Evolutionary conservation across 2,329 filamentous ascomycete genomes (phyloP).

Genomic region (Byssoonygena ceratinophila): DNA sequence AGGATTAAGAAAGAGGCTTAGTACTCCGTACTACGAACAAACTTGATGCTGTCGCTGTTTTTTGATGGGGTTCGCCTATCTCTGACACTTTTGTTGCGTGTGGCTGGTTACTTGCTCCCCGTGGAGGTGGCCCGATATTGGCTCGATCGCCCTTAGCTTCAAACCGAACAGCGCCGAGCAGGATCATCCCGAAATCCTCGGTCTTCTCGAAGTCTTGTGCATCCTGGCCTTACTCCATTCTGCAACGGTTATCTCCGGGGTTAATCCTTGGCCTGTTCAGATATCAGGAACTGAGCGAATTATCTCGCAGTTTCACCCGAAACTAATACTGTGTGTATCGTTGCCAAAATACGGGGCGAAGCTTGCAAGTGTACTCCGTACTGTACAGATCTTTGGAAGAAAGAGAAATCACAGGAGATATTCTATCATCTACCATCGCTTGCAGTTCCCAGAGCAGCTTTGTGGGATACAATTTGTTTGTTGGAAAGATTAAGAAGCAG

Average conservation of each 20-base stretch:
- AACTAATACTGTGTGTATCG: background rate
- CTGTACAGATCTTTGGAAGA: background rate
- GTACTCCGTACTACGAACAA: too few relatives aligned
- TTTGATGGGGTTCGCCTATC: too few relatives aligned
- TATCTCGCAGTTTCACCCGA: background rate
- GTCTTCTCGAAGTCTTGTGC: background rate
- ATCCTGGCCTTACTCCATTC: background rate
- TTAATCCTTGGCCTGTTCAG: background rate
- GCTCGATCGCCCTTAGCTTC: background rate
- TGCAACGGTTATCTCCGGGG: slow-evolving; percentile 1
- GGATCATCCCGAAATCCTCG: background rate
- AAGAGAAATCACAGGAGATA: background rate
- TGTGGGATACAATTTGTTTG: background rate
- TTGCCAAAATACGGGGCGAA: too few relatives aligned
- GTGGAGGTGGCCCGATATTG: background rate
- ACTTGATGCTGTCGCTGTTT: too few relatives aligned
- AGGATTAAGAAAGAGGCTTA: too few relatives aligned
- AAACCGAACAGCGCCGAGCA: background rate
- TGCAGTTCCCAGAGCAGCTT: too few relatives aligned
- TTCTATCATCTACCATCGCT: background rate
- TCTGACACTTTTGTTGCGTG: background rate
- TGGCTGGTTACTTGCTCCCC: background rate
- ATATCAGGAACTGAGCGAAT: background rate
- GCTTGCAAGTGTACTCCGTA: background rate
- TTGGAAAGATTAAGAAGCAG: background rate